These are phyloP conservation scores for Thelephora ganbajun DNA, from an alignment of 768 basidiomycete species.

Conservation along the genomic window DNA sequence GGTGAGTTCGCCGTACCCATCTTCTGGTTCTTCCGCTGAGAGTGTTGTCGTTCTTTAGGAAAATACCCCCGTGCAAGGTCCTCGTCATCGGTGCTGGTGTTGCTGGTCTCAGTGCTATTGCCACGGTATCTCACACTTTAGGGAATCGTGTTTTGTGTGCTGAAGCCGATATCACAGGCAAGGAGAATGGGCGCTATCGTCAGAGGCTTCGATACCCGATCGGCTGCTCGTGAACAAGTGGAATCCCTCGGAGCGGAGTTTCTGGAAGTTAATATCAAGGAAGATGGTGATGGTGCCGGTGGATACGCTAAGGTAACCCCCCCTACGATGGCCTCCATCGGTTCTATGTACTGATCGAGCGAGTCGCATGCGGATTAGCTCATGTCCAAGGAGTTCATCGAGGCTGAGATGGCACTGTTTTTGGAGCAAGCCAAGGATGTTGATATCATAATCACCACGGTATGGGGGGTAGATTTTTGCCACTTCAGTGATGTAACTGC, in stretches of 20 bases:
- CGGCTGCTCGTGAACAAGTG: constrained; percentile 79
- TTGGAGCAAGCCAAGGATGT: constrained; percentile 82
- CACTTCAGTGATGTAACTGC: not conserved
- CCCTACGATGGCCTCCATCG: not conserved
- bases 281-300: constrained; percentile 71
- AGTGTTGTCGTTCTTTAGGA: not conserved
- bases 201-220: constrained; percentile 76
- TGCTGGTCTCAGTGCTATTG: constrained; percentile 79
- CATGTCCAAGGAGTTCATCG: constrained; percentile 84
- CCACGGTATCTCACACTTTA: constrained; percentile 36
- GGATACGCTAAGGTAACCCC: constrained; percentile 64
- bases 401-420: constrained; percentile 81
- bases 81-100: constrained; percentile 83
- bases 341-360: not conserved
- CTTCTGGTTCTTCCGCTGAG: not conserved
- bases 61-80: constrained; percentile 83
- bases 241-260: constrained; percentile 86
- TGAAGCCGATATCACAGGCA: constrained; percentile 29
- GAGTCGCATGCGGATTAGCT: constrained; percentile 11
- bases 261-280: constrained; percentile 65
- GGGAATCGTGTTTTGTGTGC: not conserved
- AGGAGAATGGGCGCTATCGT: constrained; percentile 79
- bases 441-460: constrained; percentile 80
- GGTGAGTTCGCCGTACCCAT: constrained; percentile 31
- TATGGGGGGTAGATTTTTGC: constrained; percentile 17